Percentiles rank a stretch among this genome's conserved stretches.
These are phyloP conservation scores for Geranium rotundifolium DNA, from an alignment of 345 rosid species.

Conservation along the genomic window DNA sequence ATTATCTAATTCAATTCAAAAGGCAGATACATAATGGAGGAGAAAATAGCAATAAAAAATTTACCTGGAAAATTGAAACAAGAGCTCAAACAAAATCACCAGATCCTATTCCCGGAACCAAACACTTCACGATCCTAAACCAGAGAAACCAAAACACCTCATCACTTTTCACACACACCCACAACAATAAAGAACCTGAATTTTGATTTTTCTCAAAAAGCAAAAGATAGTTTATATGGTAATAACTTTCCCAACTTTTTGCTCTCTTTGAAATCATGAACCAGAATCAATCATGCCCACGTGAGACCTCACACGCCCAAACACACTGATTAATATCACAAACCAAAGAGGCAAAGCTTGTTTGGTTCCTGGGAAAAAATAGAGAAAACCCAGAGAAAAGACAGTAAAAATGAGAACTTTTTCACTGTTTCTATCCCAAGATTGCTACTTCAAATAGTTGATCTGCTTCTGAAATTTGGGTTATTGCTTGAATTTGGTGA, in stretches of 20 bases:
- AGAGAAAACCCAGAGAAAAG: background rate
- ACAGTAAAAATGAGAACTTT: background rate
- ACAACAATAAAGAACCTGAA: background rate
- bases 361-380: background rate
- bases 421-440: conserved; percentile 5
- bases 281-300: conserved; percentile 36
- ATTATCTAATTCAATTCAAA: background rate
- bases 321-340: no score
- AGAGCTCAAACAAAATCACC: conserved; percentile 31
- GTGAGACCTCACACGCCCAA: conserved; percentile 19
- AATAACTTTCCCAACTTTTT: conserved; percentile 19
- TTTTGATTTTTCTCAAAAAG: conserved; percentile 6
- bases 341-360: background rate
- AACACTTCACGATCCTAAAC: conserved; percentile 23
- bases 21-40: background rate
- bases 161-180: conserved; percentile 17
- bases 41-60: conserved; percentile 20
- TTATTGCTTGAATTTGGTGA: conserved; percentile 16
- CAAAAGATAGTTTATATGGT: conserved; percentile 10
- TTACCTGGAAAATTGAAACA: conserved; percentile 43
- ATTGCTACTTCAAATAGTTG: conserved; percentile 2
- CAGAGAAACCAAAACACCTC: conserved; percentile 27
- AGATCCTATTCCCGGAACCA: conserved; percentile 21
- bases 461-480: conserved; percentile 8
- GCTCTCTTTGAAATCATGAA: conserved; percentile 4